Conservation (phyloP, 2,329 filamentous ascomycete species). For the Pseudogymnoascus sp. region DNA sequence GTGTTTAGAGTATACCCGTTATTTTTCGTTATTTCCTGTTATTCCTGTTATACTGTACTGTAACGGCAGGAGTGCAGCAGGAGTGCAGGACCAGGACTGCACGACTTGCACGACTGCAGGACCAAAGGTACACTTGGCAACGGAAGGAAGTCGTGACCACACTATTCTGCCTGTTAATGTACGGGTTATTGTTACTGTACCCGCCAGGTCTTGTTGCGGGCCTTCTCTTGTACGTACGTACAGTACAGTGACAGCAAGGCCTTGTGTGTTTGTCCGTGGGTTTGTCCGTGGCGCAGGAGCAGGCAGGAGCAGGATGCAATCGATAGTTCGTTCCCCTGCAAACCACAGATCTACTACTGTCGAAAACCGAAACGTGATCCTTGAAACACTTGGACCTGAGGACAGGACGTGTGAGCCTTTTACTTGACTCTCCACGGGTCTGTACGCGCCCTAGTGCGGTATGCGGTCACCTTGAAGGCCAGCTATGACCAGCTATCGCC, state of each 20-base stretch:
- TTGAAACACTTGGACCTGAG: constrained; percentile 6
- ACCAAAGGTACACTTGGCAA: neutral
- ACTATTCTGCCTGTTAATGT: neutral
- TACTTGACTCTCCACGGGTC: constrained; percentile 3
- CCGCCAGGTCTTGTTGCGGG: neutral
- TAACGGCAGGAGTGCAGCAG: neutral
- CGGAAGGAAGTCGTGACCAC: neutral
- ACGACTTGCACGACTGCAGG: neutral
- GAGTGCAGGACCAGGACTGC: neutral
- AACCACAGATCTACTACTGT: neutral
- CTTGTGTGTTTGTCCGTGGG: neutral
- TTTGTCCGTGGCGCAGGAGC: neutral
- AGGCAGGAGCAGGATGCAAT: neutral
- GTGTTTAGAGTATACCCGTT: neutral
- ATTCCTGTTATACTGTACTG: neutral
- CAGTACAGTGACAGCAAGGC: neutral
- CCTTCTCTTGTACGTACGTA: neutral
- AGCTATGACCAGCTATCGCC: constrained; percentile 5
- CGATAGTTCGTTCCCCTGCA: neutral
- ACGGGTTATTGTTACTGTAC: neutral
- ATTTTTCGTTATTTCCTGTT: neutral
- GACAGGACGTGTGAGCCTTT: constrained; percentile 4
- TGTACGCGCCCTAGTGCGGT: neutral
- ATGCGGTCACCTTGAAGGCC: constrained; percentile 1
- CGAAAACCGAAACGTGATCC: neutral